Percentiles rank a stretch among this genome's conserved stretches.
Evolutionary conservation across 176 grass and related monocot genomes (phyloP).

Genomic region (Puccinellia tenuiflora): DNA sequence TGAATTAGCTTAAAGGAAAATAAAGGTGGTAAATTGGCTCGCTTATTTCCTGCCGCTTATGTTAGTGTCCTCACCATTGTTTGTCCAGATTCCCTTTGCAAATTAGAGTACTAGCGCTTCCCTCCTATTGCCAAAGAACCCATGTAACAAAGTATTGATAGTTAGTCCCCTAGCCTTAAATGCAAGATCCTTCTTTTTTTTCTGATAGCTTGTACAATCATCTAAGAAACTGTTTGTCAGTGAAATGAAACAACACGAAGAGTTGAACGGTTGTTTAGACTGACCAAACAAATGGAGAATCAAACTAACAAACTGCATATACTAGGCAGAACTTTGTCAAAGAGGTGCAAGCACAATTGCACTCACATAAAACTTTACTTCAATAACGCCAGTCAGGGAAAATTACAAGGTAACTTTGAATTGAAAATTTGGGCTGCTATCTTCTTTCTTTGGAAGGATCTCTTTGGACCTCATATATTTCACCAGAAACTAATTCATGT

Average conservation of each 20-base stretch:
- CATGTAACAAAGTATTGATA: no score
- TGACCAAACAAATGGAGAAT: neutral
- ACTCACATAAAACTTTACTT: neutral
- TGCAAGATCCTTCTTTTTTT: no score
- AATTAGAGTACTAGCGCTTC: no score
- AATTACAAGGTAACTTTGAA: slow-evolving; percentile 15
- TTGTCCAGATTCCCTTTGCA: no score
- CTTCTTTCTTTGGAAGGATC: neutral
- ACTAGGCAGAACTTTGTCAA: neutral
- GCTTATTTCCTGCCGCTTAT: no score
- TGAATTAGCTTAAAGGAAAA: no score
- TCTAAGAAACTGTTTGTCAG: neutral
- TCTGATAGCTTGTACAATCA: no score
- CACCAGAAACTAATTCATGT: neutral
- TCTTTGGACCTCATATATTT: neutral
- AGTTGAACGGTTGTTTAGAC: neutral
- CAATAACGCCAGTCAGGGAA: neutral
- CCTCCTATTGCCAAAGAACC: no score
- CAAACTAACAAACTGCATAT: neutral
- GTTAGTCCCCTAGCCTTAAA: no score
- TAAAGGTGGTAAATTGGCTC: no score
- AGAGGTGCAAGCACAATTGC: neutral
- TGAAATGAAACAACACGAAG: neutral
- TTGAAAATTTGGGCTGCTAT: neutral
- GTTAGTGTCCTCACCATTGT: no score